A percentile compares a stretch with the other conserved stretches of the same genome.
These are phyloP conservation scores for Tetraselmis chui DNA, from an alignment of 139 green algal species.

Conservation along the genomic window DNA sequence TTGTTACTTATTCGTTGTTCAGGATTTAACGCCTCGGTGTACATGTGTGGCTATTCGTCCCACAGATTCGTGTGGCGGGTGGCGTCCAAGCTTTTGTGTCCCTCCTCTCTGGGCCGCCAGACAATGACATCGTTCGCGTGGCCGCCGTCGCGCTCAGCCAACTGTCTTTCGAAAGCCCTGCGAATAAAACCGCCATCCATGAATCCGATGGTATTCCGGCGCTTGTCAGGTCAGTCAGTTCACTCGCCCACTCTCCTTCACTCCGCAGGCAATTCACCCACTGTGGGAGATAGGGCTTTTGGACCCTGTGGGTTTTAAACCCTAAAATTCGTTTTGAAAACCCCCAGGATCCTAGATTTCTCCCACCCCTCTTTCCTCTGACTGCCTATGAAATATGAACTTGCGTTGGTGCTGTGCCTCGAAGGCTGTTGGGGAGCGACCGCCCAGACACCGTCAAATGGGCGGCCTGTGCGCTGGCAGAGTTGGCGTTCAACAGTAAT, in stretches of 20 bases:
- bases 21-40: no score
- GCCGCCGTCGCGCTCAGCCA: neutral
- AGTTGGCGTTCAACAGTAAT: neutral
- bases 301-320: no score
- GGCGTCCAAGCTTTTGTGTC: neutral
- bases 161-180: neutral
- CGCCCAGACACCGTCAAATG: neutral
- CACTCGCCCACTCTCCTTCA: no score
- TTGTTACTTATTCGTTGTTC: no score
- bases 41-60: neutral
- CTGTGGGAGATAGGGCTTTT: no score
- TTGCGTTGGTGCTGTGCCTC: neutral
- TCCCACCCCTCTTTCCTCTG: neutral
- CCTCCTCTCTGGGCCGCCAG: neutral
- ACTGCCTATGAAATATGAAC: neutral
- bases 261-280: neutral
- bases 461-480: neutral
- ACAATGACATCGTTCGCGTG: neutral
- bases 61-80: neutral
- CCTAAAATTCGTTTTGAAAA: no score
- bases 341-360: no score
- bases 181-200: neutral
- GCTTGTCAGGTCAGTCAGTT: neutral
- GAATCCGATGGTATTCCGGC: neutral
- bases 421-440: neutral